Percentiles rank a stretch among this genome's conserved stretches.
Evolutionary conservation across 805 yeast species (phyloP).

Genomic region (Starmerella sp.): DNA sequence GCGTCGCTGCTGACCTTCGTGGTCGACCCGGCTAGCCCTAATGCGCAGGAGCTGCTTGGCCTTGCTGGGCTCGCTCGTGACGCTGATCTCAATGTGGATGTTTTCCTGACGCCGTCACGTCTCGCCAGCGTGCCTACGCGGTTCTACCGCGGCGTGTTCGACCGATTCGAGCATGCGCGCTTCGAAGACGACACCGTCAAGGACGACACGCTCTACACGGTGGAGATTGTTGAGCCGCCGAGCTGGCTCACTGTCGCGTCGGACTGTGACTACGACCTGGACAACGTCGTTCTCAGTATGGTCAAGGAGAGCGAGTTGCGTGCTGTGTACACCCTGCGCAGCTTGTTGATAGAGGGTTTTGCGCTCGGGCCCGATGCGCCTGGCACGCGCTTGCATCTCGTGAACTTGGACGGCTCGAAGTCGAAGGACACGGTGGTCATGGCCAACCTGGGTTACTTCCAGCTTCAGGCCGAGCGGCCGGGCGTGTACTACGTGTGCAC

Average conservation of each 20-base stretch:
- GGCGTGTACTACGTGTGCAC: conserved; percentile 44
- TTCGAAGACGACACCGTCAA: conserved; percentile 39
- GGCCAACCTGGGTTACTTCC: conserved; percentile 76
- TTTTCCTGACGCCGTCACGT: conserved; percentile 26
- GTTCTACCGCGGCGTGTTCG: conserved; percentile 18
- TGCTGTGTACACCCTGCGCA: conserved; percentile 42
- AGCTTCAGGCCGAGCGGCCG: conserved; percentile 53
- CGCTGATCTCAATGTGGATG: conserved; percentile 29
- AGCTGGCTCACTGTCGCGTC: conserved; percentile 57
- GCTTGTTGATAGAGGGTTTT: conserved; percentile 45
- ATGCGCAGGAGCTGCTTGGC: conserved; percentile 51
- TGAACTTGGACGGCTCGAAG: conserved; percentile 13
- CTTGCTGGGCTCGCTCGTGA: conserved; percentile 28
- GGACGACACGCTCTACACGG: conserved; percentile 39
- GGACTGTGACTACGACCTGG: conserved; percentile 47
- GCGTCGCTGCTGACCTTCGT: conserved; percentile 23
- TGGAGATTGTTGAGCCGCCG: conserved; percentile 49
- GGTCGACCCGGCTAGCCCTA: conserved; percentile 62
- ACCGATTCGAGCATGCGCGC: conserved; percentile 23
- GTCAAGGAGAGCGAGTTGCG: conserved; percentile 29
- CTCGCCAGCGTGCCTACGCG: conserved; percentile 16
- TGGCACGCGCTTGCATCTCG: conserved; percentile 42
- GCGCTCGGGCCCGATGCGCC: conserved; percentile 21
- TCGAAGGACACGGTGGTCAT: conserved; percentile 52
- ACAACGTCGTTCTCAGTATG: conserved; percentile 42